Conservation (phyloP, 306 rosid genomes). For the Cercis canadensis region DNA sequence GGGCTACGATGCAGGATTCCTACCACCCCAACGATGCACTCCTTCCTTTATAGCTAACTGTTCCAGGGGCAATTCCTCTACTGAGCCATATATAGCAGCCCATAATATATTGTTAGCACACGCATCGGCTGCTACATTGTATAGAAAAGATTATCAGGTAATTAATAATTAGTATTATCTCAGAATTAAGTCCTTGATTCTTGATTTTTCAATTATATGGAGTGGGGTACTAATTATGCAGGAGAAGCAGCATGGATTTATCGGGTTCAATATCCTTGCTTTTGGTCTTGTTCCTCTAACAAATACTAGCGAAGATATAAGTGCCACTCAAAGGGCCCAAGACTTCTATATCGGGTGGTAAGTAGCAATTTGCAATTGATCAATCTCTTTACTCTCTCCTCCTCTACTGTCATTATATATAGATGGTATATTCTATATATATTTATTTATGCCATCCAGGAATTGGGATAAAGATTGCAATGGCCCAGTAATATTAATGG, state of each 20-base stretch:
- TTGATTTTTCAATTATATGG: too few relatives aligned
- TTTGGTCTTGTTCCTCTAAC: conserved; percentile 49
- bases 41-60: conserved; percentile 20
- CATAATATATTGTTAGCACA: conserved; percentile 54
- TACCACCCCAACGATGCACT: conserved; percentile 53
- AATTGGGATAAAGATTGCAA: too few relatives aligned
- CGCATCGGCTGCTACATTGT: conserved; percentile 47
- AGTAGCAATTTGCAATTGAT: conserved; percentile 2
- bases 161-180: too few relatives aligned
- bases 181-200: too few relatives aligned
- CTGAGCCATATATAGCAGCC: conserved; percentile 56
- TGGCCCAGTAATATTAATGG: too few relatives aligned
- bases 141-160: conserved; percentile 51
- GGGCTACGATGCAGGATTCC: conserved; percentile 33
- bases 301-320: conserved; percentile 50
- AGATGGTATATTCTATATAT: too few relatives aligned
- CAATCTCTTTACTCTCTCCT: not conserved
- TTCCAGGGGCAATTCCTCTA: conserved; percentile 56
- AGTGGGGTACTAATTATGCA: conserved; percentile 32
- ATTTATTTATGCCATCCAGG: too few relatives aligned
- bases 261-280: conserved; percentile 58
- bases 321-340: conserved; percentile 56
- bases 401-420: too few relatives aligned
- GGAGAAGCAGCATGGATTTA: conserved; percentile 60
- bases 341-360: conserved; percentile 67